Evolutionary conservation across 768 basidiomycete genomes (phyloP), one percentile per base, ranked within the genome.

Genomic region (Trichaptum fuscoviolaceum): DNA sequence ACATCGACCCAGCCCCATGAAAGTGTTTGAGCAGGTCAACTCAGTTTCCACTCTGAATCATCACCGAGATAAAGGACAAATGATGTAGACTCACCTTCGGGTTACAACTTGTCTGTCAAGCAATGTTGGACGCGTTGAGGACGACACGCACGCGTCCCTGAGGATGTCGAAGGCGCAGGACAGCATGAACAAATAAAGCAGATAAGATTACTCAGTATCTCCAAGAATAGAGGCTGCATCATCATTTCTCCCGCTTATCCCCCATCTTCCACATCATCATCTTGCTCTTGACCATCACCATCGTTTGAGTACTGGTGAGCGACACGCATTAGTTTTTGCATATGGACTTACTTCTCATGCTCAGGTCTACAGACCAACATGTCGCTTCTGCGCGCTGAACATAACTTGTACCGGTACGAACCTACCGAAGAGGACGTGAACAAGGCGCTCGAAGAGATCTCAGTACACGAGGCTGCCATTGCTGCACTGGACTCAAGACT

Each of bases 21-120:
- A 67, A 64, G 67, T 66, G 69, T 68, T 64, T 72, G 75, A 70
- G 76, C 78, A 82, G 90, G 85, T 93, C 83, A 80, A 85, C 90
- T 76, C 78, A 89, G 92, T 80, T 87, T 92, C 92, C 92, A 94
- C 92, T 94, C 92, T 91, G 88, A 90, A 85, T 94, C 91, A 93
- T 94, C 92, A 76, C 75, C 35, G 71, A 70, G 63, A 57, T 10
- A 25, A 68, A 64, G 20, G 20, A 20, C 12, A 12, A 52, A 6
- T 52, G 42, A 20, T 20, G 15, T 52, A 20, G 15, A 15, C 42
- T 12, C 5, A 52, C 42, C 42, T 52, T 52, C 2, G 42, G 2
- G 5, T 52, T 52, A 12, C 15, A 52, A 20, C 15, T 52, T 20
- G 42, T 5, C 3, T 52, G 42, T 52, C 5, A 12, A 52, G 15